Evolutionary conservation across 176 grass and related monocot genomes (phyloP).

Genomic region (Oryza rufipogon): DNA sequence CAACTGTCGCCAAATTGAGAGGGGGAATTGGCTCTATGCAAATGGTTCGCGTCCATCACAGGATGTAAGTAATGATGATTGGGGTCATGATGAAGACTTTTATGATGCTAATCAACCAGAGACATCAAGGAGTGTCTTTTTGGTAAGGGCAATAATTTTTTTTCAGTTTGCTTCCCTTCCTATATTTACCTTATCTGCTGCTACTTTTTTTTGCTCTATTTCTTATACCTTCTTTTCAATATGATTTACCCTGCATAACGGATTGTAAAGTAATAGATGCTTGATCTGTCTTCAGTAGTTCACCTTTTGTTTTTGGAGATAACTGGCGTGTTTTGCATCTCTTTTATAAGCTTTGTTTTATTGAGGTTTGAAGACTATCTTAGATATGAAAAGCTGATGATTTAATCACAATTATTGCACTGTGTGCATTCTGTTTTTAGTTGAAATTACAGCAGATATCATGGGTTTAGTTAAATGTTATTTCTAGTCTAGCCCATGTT

Average conservation of each 20-base stretch:
- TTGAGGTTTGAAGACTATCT: neutral
- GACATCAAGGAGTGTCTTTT: constrained; percentile 39
- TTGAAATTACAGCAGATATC: neutral
- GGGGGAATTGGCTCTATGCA: constrained; percentile 80
- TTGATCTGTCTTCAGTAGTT: constrained; percentile 23
- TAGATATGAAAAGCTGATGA: constrained; percentile 1
- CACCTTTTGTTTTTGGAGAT: neutral
- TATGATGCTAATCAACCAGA: constrained; percentile 55
- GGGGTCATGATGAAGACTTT: constrained; percentile 64
- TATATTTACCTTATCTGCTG: neutral
- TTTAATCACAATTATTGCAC: neutral
- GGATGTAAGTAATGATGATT: constrained; percentile 61
- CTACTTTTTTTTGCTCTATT: neutral
- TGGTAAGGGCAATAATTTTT: constrained; percentile 42
- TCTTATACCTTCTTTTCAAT: neutral
- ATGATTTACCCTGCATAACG: constrained; percentile 21
- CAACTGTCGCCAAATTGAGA: constrained; percentile 78
- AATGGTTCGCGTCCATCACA: constrained; percentile 49
- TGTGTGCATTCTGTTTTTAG: neutral
- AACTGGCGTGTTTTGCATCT: neutral
- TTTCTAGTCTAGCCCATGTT: neutral
- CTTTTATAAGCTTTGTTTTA: neutral
- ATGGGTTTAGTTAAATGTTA: neutral
- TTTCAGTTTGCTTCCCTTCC: constrained; percentile 5
- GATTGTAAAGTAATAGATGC: neutral